Conservation (phyloP, 2,329 filamentous ascomycete genomes). For the Talaromyces amestolkiae region DNA sequence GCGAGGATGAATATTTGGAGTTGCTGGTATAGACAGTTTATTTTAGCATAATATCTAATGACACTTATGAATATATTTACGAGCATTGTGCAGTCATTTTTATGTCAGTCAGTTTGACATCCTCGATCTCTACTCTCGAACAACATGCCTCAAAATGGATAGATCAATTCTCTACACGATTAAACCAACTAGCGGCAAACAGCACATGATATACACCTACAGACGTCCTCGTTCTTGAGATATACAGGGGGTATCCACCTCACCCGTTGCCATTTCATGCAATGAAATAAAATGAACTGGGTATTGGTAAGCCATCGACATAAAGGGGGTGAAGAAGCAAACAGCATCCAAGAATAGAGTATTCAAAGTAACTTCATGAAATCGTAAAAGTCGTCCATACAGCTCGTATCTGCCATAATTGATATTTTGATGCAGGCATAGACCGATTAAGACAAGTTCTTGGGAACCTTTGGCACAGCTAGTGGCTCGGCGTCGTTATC, state of each 20-base stretch:
- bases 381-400: background rate
- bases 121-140: background rate
- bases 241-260: conserved; percentile 20
- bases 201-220: background rate
- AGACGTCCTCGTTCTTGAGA: background rate
- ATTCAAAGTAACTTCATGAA: background rate
- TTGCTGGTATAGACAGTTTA: background rate
- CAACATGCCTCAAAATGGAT: background rate
- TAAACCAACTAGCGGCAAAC: background rate
- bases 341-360: background rate
- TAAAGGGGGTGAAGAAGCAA: background rate
- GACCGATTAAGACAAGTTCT: background rate
- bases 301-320: background rate
- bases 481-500: conserved; percentile 34
- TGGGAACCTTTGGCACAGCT: conserved; percentile 1
- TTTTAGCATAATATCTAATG: background rate
- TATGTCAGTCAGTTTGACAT: background rate
- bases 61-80: background rate
- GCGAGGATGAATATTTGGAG: conserved; percentile 14
- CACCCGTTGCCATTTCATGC: conserved; percentile 1
- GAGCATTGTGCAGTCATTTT: background rate
- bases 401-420: background rate
- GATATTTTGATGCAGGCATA: background rate
- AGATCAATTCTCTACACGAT: background rate
- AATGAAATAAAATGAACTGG: background rate